Conservation (phyloP, 2,329 filamentous ascomycete species). For the Colletotrichum sublineola region DNA sequence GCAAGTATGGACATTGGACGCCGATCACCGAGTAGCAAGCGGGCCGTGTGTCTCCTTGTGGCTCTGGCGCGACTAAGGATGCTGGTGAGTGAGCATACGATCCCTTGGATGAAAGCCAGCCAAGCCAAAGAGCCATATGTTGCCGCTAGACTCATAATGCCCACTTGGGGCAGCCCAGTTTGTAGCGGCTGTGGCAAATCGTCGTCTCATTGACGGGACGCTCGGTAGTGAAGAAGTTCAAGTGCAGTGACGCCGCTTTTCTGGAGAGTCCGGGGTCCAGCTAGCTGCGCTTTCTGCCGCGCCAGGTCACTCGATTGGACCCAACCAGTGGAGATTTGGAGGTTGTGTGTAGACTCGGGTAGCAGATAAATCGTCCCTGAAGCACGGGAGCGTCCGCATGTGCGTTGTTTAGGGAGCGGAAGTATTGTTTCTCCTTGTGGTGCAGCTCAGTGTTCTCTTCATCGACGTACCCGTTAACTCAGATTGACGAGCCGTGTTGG, state of each 20-base stretch:
- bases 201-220: slow-evolving; percentile 23
- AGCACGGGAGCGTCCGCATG: slow-evolving; percentile 1
- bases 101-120: slow-evolving; percentile 1
- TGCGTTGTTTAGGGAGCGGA: slow-evolving; percentile 5
- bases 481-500: slow-evolving; percentile 17
- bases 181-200: slow-evolving; percentile 18
- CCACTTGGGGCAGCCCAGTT: slow-evolving; percentile 6
- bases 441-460: slow-evolving; percentile 8
- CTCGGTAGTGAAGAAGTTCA: slow-evolving; percentile 18
- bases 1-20: background rate
- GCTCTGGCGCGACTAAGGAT: slow-evolving; percentile 29
- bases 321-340: slow-evolving; percentile 28
- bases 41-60: slow-evolving; percentile 12
- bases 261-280: slow-evolving; percentile 27
- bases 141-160: slow-evolving; percentile 4
- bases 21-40: slow-evolving; percentile 17
- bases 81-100: slow-evolving; percentile 2
- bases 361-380: slow-evolving; percentile 6
- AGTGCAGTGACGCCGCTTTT: slow-evolving; percentile 27
- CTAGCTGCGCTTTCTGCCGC: slow-evolving; percentile 23
- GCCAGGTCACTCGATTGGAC: slow-evolving; percentile 27
- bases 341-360: slow-evolving; percentile 10
- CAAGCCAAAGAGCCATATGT: slow-evolving; percentile 14
- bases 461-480: slow-evolving; percentile 11
- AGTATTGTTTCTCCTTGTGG: background rate